These are phyloP conservation scores for Trichoderma guizhouense DNA, from an alignment of 2,329 filamentous ascomycete genomes.

Conservation along the genomic window DNA sequence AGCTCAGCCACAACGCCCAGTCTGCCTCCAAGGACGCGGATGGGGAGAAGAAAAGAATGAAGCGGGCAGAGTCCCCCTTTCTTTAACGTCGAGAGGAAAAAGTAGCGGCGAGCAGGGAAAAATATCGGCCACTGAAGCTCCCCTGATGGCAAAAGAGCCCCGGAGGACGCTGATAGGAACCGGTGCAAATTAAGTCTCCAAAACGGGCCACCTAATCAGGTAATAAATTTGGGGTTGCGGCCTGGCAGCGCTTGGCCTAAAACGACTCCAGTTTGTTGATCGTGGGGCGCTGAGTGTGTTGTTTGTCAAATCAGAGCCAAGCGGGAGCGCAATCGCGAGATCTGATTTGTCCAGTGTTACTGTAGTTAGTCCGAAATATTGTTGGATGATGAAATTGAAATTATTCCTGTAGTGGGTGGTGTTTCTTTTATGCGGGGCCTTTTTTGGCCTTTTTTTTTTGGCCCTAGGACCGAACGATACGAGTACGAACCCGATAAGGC, in stretches of 20 bases:
- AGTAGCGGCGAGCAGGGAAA: constrained; percentile 16
- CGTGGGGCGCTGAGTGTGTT: background rate
- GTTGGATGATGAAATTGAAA: constrained; percentile 13
- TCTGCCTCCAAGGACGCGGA: background rate
- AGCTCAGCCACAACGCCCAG: constrained; percentile 1
- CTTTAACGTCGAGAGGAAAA: background rate
- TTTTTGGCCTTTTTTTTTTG: background rate
- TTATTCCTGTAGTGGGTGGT: background rate
- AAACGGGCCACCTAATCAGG: constrained; percentile 4
- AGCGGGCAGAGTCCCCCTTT: background rate
- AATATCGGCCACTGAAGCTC: constrained; percentile 15
- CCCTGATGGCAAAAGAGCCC: constrained; percentile 6
- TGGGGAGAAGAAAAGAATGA: constrained; percentile 1
- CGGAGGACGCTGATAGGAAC: background rate
- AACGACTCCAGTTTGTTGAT: background rate
- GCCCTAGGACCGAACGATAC: background rate
- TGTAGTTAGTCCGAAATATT: background rate
- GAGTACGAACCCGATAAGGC: constrained; percentile 18
- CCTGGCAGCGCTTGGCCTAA: background rate
- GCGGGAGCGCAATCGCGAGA: background rate
- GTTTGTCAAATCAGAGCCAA: background rate
- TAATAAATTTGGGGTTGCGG: constrained; percentile 8
- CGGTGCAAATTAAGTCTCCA: constrained; percentile 1
- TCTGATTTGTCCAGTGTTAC: background rate
- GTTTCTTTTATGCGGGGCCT: background rate